Conservation (phyloP, 768 basidiomycete genomes). For the Phylloporus sp. region DNA sequence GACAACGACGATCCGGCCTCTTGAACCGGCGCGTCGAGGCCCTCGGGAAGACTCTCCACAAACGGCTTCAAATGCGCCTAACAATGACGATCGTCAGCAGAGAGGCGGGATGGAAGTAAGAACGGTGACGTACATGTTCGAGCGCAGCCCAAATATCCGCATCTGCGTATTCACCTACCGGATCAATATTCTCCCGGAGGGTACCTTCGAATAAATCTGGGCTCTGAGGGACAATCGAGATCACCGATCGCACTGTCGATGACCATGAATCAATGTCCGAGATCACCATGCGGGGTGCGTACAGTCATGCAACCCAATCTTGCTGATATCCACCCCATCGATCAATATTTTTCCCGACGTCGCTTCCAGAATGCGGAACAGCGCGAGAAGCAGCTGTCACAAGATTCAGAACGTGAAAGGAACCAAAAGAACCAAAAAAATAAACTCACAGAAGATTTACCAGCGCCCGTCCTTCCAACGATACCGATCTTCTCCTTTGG, state of each 20-base stretch:
- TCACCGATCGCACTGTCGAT: slow-evolving; percentile 56
- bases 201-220: slow-evolving; percentile 69
- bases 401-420: background rate
- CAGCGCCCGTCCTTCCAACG: slow-evolving; percentile 75
- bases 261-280: background rate
- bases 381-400: slow-evolving; percentile 53
- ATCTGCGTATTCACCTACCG: slow-evolving; percentile 68
- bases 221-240: slow-evolving; percentile 85
- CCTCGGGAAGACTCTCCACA: slow-evolving; percentile 57
- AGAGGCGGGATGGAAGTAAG: too few relatives aligned
- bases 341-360: slow-evolving; percentile 60
- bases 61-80: slow-evolving; percentile 67
- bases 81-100: background rate
- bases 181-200: slow-evolving; percentile 86
- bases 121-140: slow-evolving; percentile 43
- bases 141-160: slow-evolving; percentile 85
- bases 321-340: slow-evolving; percentile 72
- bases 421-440: background rate
- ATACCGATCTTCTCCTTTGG: slow-evolving; percentile 88
- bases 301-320: slow-evolving; percentile 64
- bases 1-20: slow-evolving; percentile 82
- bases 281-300: background rate
- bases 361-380: slow-evolving; percentile 77
- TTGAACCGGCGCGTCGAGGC: slow-evolving; percentile 65
- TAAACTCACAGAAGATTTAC: slow-evolving; percentile 63